Base-by-base conservation (phyloP, 208 protist genomes). In the Acanthamoeba lenticulata region DNA sequence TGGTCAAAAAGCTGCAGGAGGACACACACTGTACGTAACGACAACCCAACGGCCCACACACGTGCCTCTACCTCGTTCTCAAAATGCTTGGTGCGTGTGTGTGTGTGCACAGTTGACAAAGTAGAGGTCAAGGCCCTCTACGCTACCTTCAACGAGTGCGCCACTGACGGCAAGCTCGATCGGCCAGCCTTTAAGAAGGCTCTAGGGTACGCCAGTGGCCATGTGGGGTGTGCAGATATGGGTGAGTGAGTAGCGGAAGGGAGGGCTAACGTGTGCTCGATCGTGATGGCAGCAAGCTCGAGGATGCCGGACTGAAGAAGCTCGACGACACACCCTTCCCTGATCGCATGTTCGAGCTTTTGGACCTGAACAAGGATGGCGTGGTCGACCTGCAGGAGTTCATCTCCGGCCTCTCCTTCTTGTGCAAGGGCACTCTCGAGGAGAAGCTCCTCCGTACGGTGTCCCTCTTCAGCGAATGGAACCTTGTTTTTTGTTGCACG, bases 301-400 rank as follows among this genome's bases (percentile, higher is more conserved):
- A 95, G 38, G 40, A 38, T 49, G 86, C 81, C 36, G 95, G 95
- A 34, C 83, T 96, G 19, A 94, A 93, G 90, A 96, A 96, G 65
- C 86, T 96, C 13, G 94, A 96, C 32, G 88, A 95, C 88, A 93
- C 95, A 32, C 95, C 95, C 52, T 96, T 96, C 91, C 52, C 74
- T 5, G 95, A 96, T 27, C 19, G 60, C 19, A 49, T 96, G 45
- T 96, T 96, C 27, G 94, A 95, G 45, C 57, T 96, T n/a, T 36
- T 96, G 9, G 95, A 96, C 45, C 91, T 90, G 15, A 95, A 96
- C 55, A 94, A 90, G 44, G 94, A 95, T 60, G 90, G 90, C 5
- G 94, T 69, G 52, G 94, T 96, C 0, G 95, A 96, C 55, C 67
- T 96, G 15, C 94, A 95, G 92, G 95, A 96, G n/a, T 96, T 96